Conservation (phyloP, 225 moss, liverwort and hornwort species). For the Pleurozium schreberi region DNA sequence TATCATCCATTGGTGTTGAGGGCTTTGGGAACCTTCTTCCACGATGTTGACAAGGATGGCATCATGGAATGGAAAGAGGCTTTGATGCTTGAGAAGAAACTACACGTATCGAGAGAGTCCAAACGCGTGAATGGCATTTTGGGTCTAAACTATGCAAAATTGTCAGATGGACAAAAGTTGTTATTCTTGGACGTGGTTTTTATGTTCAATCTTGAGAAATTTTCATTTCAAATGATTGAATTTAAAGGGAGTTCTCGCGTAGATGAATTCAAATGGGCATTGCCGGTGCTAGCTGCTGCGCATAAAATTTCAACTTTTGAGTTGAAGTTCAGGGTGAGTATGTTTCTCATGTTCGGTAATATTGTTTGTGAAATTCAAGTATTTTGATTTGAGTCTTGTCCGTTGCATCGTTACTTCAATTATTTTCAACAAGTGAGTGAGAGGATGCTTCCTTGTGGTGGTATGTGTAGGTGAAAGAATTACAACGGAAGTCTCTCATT, state of each 20-base stretch:
- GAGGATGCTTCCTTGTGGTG: not conserved
- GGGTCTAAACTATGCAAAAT: not conserved
- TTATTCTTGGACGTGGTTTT: not conserved
- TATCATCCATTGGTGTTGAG: not conserved
- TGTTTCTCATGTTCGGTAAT: not conserved
- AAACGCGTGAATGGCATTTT: not conserved
- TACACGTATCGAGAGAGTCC: not conserved
- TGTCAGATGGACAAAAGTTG: not conserved
- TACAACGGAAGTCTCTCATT: not conserved
- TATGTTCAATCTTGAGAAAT: not conserved
- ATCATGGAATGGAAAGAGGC: not conserved
- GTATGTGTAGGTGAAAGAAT: not conserved
- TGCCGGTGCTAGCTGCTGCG: not conserved
- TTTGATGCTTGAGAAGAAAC: not conserved
- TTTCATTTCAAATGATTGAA: rapidly evolving
- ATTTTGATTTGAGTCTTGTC: not conserved
- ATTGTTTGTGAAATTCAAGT: rapidly evolving
- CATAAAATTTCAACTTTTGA: not conserved
- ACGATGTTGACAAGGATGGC: not conserved
- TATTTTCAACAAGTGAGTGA: not conserved
- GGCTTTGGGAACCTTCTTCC: not conserved
- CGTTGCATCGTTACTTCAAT: not conserved
- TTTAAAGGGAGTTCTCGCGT: rapidly evolving
- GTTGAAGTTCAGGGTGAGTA: not conserved
- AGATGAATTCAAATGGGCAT: rapidly evolving